A percentile compares a stretch with the other conserved stretches of the same genome.
Conservation (phyloP, 352 stramenopile species). For the Phytophthora podocarpi region DNA sequence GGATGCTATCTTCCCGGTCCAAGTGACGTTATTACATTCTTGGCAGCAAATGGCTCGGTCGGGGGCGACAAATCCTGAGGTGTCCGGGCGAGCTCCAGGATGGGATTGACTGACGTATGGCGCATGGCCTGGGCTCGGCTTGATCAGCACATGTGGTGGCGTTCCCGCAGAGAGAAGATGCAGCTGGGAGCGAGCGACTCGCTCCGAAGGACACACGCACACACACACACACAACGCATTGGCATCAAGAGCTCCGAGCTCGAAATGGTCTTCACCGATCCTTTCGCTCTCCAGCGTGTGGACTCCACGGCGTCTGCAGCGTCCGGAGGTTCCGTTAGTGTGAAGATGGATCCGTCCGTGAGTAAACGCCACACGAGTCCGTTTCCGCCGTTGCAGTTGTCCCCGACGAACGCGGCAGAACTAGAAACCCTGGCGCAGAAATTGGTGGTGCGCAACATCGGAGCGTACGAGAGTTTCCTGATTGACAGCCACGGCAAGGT, state of each 20-base stretch:
- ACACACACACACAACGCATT: slow-evolving; percentile 30
- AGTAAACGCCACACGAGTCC: slow-evolving; percentile 34
- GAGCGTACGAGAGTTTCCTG: slow-evolving; percentile 38
- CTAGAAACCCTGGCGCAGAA: slow-evolving; percentile 31
- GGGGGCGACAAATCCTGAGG: slow-evolving; percentile 26
- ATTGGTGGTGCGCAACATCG: slow-evolving; percentile 34
- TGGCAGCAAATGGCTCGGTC: too few species aligned
- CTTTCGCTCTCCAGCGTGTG: slow-evolving; percentile 15
- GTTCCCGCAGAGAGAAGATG: slow-evolving; percentile 18
- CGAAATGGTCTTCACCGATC: slow-evolving; percentile 27
- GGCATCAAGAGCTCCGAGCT: not conserved
- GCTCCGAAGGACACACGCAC: not conserved
- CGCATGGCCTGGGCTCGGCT: slow-evolving; percentile 29
- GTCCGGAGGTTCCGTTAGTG: slow-evolving; percentile 1
- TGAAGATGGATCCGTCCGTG: slow-evolving; percentile 18
- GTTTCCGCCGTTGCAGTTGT: slow-evolving; percentile 43
- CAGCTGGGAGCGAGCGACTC: not conserved
- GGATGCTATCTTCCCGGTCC: not conserved
- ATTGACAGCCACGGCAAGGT: slow-evolving; percentile 33
- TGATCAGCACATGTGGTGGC: slow-evolving; percentile 17
- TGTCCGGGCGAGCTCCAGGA: slow-evolving; percentile 18
- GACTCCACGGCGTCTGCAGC: not conserved
- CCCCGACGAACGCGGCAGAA: slow-evolving; percentile 12
- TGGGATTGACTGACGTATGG: slow-evolving; percentile 40
- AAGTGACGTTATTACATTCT: slow-evolving; percentile 28